Percentiles rank a stretch among this genome's conserved stretches.
These are phyloP conservation scores for Pichia sp. DNA, from an alignment of 1,139 yeast genomes.

Conservation along the genomic window DNA sequence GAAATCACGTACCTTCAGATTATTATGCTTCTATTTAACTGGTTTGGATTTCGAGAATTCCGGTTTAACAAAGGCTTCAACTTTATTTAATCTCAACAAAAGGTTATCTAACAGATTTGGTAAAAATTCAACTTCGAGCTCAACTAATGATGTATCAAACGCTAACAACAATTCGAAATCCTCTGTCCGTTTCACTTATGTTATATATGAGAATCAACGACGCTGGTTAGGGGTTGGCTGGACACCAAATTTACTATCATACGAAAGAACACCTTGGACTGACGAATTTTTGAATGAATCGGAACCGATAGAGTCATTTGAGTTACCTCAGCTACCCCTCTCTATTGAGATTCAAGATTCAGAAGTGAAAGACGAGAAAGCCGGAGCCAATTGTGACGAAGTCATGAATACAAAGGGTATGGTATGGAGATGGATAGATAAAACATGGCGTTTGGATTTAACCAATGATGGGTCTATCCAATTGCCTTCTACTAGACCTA, in stretches of 20 bases:
- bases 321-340: constrained; percentile 55
- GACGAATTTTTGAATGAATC: constrained; percentile 91
- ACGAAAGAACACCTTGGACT: constrained; percentile 95
- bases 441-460: constrained; percentile 83
- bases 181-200: constrained; percentile 85
- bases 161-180: constrained; percentile 23
- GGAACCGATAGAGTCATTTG: constrained; percentile 68
- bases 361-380: constrained; percentile 43
- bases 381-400: constrained; percentile 4
- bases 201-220: constrained; percentile 91
- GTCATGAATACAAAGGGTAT: constrained; percentile 41
- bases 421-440: constrained; percentile 93
- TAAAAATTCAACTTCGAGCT: constrained; percentile 1
- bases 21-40: constrained; percentile 73
- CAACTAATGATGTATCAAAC: constrained; percentile 21
- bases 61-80: constrained; percentile 31
- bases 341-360: constrained; percentile 16
- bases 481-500: constrained; percentile 58
- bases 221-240: constrained; percentile 98
- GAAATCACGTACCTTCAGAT: constrained; percentile 70
- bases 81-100: constrained; percentile 34
- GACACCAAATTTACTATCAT: constrained; percentile 86
- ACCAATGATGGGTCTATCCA: constrained; percentile 85
- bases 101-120: constrained; percentile 27
- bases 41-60: constrained; percentile 77